A percentile compares a stretch with the other conserved stretches of the same genome.
Conservation (phyloP, 2,329 filamentous ascomycete species). For the Colletotrichum shisoi region DNA sequence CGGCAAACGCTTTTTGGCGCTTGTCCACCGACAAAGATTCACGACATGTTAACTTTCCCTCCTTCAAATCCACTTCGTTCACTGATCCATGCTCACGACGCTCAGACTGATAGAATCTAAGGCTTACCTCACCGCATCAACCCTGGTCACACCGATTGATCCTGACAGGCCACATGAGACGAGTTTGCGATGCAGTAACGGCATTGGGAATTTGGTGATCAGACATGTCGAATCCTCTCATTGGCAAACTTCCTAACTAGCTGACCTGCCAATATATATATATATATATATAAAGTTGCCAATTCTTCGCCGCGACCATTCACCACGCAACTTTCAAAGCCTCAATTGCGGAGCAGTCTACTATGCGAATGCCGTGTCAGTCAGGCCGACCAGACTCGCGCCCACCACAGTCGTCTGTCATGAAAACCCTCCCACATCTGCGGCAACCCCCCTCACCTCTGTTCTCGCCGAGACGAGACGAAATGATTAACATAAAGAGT, state of each 20-base stretch:
- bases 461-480: conserved; percentile 5
- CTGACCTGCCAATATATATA: no score
- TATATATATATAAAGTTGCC: no score
- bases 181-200: not conserved
- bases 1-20: no score
- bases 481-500: conserved; percentile 12
- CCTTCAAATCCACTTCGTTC: no score
- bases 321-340: not conserved
- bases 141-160: not conserved
- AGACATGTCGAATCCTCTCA: not conserved
- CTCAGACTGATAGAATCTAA: no score
- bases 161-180: conserved; percentile 13
- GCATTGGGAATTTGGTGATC: no score
- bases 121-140: not conserved
- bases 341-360: not conserved
- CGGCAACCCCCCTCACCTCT: not conserved
- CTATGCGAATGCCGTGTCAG: not conserved
- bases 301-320: not conserved
- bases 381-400: not conserved
- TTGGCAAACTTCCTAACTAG: not conserved
- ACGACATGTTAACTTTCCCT: no score
- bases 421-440: not conserved
- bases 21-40: no score
- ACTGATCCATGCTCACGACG: no score
- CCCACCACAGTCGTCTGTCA: not conserved